These are phyloP conservation scores for Colletotrichum liaoningense DNA, from an alignment of 2,329 filamentous ascomycete genomes.

Conservation along the genomic window DNA sequence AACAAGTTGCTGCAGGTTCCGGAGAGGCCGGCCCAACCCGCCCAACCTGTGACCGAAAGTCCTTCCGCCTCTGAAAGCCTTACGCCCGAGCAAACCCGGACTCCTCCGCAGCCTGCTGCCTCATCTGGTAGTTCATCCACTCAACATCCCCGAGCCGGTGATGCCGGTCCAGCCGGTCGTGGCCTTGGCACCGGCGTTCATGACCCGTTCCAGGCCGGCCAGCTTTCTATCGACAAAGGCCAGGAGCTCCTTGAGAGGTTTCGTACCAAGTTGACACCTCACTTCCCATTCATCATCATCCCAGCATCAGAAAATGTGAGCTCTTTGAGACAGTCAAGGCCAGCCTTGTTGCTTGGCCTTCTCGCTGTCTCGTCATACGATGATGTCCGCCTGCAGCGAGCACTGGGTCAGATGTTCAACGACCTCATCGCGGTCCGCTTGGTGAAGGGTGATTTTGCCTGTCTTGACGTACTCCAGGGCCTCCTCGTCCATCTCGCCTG, in stretches of 20 bases:
- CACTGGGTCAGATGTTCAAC: constrained; percentile 42
- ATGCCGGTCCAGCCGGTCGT: background rate
- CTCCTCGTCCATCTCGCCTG: constrained; percentile 46
- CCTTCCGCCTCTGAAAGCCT: constrained; percentile 15
- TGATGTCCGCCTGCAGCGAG: constrained; percentile 40
- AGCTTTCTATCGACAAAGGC: constrained; percentile 39
- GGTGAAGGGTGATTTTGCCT: constrained; percentile 40
- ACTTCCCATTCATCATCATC: constrained; percentile 46
- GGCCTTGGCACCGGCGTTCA: background rate
- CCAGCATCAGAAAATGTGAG: constrained; percentile 35
- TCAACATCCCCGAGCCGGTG: background rate
- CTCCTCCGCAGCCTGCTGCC: background rate
- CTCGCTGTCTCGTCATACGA: constrained; percentile 41
- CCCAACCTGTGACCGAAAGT: constrained; percentile 5
- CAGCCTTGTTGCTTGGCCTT: constrained; percentile 43
- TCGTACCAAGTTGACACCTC: constrained; percentile 39
- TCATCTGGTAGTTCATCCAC: background rate
- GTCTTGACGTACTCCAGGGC: constrained; percentile 45
- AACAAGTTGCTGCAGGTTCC: constrained; percentile 21
- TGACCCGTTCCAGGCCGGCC: constrained; percentile 39
- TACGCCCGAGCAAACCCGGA: constrained; percentile 4
- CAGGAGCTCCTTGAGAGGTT: constrained; percentile 42
- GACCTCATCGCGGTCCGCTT: constrained; percentile 41
- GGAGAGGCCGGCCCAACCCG: background rate
- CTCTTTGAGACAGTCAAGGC: constrained; percentile 39